phyloP scores from a whole-genome alignment of 257 asterid genomes.

The Schizonepeta tenuifolia region DNA sequence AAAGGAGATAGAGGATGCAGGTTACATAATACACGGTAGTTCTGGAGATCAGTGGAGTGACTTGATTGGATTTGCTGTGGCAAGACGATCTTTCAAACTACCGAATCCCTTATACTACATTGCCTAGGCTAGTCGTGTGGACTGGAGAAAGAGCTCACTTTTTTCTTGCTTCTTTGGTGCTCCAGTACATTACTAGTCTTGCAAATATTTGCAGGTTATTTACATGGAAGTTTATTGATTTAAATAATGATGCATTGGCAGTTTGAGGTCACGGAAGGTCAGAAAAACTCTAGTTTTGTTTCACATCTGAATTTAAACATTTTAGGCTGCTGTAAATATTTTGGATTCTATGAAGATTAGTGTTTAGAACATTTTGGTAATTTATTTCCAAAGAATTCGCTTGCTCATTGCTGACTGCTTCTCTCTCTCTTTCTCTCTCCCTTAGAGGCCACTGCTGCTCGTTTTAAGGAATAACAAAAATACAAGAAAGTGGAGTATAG shows the following conservation, averaged over 20 bases:
- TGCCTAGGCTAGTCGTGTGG: conserved; percentile 46
- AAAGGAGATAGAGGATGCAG: conserved; percentile 75
- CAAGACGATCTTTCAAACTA: conserved; percentile 75
- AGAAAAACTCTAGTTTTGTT: neutral
- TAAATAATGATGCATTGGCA: conserved; percentile 7
- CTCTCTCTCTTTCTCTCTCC: neutral
- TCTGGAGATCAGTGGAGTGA: conserved; percentile 98
- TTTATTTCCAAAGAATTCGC: neutral
- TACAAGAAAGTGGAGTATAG: neutral
- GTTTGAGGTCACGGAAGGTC: conserved; percentile 6
- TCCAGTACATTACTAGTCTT: neutral
- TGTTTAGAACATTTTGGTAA: neutral
- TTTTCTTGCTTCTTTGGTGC: neutral
- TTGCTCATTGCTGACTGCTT: neutral
- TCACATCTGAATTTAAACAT: neutral
- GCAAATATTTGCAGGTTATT: conserved; percentile 9
- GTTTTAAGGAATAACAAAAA: neutral
- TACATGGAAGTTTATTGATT: neutral
- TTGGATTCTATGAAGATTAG: neutral
- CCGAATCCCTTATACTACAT: conserved; percentile 81
- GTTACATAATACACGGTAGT: conserved; percentile 70
- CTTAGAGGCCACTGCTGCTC: neutral
- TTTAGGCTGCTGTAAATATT: conserved; percentile 23
- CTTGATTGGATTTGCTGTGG: conserved; percentile 69
- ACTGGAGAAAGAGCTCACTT: neutral